Percentiles rank a stretch among this genome's conserved stretches.
Evolutionary conservation across 2,329 filamentous ascomycete genomes (phyloP).

Genomic region (Monosporascus ibericus): DNA sequence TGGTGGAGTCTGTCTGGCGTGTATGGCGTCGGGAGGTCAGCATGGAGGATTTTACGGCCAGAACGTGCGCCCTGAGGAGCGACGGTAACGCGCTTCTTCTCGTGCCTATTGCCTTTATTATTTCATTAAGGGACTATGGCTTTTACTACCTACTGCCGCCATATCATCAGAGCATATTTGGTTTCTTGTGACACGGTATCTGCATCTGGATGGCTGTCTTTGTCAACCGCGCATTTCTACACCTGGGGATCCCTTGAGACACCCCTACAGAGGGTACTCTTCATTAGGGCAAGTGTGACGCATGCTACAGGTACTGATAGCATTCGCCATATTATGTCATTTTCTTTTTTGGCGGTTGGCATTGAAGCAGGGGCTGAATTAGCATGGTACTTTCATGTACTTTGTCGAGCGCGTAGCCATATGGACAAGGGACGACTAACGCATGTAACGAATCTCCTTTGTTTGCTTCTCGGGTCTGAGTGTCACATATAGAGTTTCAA

Average conservation of each 20-base stretch:
- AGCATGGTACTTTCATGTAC: background rate
- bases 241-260: too few relatives aligned
- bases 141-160: too few relatives aligned
- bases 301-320: background rate
- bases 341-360: background rate
- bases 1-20: conserved; percentile 51
- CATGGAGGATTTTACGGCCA: conserved; percentile 48
- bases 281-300: too few relatives aligned
- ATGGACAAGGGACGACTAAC: background rate
- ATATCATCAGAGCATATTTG: background rate
- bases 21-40: conserved; percentile 40
- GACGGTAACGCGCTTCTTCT: conserved; percentile 26
- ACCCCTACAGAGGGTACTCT: too few relatives aligned
- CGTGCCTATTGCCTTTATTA: too few relatives aligned
- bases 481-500: background rate
- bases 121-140: too few relatives aligned
- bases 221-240: too few relatives aligned
- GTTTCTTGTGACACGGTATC: too few relatives aligned
- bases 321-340: too few relatives aligned
- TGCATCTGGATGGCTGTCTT: too few relatives aligned
- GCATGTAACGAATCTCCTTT: background rate
- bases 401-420: background rate
- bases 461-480: background rate
- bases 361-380: background rate
- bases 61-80: conserved; percentile 46